These are phyloP conservation scores for Moesziomyces aphidis DNA, from an alignment of 1,284 basidiomycete species.

Conservation along the genomic window DNA sequence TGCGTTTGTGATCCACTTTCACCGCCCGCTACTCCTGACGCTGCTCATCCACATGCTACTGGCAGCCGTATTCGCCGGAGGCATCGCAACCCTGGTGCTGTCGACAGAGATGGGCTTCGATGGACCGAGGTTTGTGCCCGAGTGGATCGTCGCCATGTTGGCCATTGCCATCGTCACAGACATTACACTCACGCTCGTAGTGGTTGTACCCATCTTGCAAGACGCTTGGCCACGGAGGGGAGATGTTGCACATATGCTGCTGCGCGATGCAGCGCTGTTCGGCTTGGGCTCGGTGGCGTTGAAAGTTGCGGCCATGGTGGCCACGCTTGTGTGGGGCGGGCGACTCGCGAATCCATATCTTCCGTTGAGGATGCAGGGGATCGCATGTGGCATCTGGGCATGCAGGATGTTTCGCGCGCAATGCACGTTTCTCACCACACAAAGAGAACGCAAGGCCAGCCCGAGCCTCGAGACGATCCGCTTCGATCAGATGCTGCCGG, in stretches of 20 bases:
- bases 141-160: constrained; percentile 21
- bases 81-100: not conserved
- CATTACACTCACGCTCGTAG: constrained; percentile 1
- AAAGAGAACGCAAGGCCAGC: constrained; percentile 9
- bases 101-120: too few species aligned
- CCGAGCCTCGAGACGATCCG: constrained; percentile 13
- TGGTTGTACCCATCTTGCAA: constrained; percentile 18
- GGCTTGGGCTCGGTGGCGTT: constrained; percentile 17
- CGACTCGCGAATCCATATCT: constrained; percentile 13
- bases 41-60: constrained; percentile 11
- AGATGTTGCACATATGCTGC: constrained; percentile 21
- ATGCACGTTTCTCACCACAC: constrained; percentile 12
- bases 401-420: constrained; percentile 38
- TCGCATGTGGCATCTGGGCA: constrained; percentile 28
- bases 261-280: constrained; percentile 29
- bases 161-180: constrained; percentile 11
- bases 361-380: constrained; percentile 17
- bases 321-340: not conserved
- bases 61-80: not conserved
- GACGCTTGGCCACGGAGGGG: constrained; percentile 1
- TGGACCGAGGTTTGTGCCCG: not conserved
- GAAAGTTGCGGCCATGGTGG: constrained; percentile 14
- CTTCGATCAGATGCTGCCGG: not conserved
- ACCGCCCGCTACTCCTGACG: constrained; percentile 8
- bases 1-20: constrained; percentile 22